Evolutionary conservation across 495 filamentous ascomycete genomes (phyloP).

Genomic region (Annulohypoxylon bovei): DNA sequence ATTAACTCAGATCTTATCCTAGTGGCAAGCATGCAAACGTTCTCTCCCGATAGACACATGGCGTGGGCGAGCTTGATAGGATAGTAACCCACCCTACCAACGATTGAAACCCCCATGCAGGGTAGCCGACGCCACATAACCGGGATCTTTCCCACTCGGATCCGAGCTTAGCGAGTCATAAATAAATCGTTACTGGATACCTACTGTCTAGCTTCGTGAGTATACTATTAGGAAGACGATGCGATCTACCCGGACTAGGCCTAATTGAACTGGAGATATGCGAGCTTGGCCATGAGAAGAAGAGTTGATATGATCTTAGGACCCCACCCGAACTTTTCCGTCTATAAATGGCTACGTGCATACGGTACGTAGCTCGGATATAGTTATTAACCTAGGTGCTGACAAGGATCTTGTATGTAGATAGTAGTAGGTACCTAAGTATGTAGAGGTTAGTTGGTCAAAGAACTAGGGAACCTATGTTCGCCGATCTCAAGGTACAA

Average conservation of each 20-base stretch:
- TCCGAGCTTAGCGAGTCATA: slow-evolving; percentile 24
- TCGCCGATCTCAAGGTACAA: background rate
- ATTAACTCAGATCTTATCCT: background rate
- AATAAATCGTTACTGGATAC: background rate
- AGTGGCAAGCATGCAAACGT: background rate
- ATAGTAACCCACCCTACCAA: slow-evolving; percentile 15
- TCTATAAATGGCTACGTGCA: slow-evolving; percentile 3
- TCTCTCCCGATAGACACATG: background rate
- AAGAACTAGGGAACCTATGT: background rate
- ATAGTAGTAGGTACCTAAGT: background rate
- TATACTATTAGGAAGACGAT: background rate
- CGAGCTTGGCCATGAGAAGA: background rate
- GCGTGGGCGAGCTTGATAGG: slow-evolving; percentile 9
- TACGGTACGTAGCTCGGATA: slow-evolving; percentile 18
- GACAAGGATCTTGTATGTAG: background rate
- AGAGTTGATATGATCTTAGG: slow-evolving; percentile 11
- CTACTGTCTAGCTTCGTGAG: slow-evolving; percentile 4
- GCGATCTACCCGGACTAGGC: slow-evolving; percentile 16
- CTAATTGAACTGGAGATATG: slow-evolving; percentile 15
- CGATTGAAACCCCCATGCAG: slow-evolving; percentile 29
- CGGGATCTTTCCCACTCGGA: slow-evolving; percentile 17
- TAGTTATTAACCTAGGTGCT: background rate
- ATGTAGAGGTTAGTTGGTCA: background rate
- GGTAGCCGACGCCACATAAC: slow-evolving; percentile 23
- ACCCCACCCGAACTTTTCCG: slow-evolving; percentile 12